These are phyloP conservation scores for Fusarium avenaceum DNA, from an alignment of 2,329 filamentous ascomycete genomes.

Conservation along the genomic window DNA sequence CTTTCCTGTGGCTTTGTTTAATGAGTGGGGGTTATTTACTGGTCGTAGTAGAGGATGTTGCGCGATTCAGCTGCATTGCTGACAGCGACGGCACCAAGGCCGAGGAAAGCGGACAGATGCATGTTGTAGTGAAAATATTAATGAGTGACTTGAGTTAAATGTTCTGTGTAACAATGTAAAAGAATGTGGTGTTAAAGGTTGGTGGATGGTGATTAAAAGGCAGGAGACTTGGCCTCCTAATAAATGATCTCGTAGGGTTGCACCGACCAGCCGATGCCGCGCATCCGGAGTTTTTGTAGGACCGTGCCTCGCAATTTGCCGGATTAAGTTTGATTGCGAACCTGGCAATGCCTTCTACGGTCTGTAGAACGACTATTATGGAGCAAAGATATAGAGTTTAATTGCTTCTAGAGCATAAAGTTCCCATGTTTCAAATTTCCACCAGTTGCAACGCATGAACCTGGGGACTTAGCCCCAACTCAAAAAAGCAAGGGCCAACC, in stretches of 20 bases:
- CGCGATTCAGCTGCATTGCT: conserved; percentile 40
- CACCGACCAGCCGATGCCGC: background rate
- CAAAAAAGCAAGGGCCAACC: conserved; percentile 12
- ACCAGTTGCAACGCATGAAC: background rate
- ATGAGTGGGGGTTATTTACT: conserved; percentile 52
- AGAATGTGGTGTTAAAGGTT: background rate
- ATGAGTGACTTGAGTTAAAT: conserved; percentile 10
- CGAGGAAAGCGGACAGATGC: conserved; percentile 1
- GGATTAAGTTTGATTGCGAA: conserved; percentile 25
- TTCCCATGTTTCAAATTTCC: conserved; percentile 1
- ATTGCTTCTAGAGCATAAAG: background rate
- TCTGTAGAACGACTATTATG: background rate
- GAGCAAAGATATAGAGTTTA: conserved; percentile 12
- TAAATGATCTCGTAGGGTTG: background rate
- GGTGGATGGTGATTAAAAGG: background rate
- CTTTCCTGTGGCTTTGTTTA: background rate
- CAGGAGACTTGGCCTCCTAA: background rate
- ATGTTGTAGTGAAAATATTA: background rate
- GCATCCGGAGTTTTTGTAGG: background rate
- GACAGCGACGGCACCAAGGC: conserved; percentile 6
- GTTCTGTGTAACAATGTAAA: background rate
- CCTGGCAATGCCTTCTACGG: no score
- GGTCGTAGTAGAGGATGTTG: conserved; percentile 61
- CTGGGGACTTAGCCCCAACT: conserved; percentile 12
- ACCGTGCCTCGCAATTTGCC: background rate